Base-by-base conservation (phyloP, 2,329 filamentous ascomycete genomes). In the Annulohypoxylon truncatum region DNA sequence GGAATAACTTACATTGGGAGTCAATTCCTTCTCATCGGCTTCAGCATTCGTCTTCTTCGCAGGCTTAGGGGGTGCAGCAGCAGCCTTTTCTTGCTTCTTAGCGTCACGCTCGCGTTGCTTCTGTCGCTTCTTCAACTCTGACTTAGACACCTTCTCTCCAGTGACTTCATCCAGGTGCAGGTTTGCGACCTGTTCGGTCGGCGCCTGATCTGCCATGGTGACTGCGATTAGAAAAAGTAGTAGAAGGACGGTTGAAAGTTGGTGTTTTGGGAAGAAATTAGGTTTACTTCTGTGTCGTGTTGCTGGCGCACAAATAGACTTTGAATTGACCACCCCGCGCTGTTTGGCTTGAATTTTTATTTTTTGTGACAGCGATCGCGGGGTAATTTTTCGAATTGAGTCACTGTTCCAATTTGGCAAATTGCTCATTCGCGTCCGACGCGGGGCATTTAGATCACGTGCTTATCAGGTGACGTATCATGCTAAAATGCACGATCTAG, bases 51-150 rank as follows among this genome's bases (percentile, higher is more conserved):
- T 74, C 78, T 87, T 85, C 82, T 90, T 89, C 74, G 86, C 85
- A 46, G 87, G 82, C 70, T 85, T 84, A 40, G 87, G 85, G 33
- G 88, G 84, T 65, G 89, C 85, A 53, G 88, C 85, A 55, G 92
- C 92, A 26, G 89, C 92, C 85, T 93, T 95, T 82, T 93, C 89
- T 73, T 89, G 89, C 90, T 97, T 97, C 83, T 94, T 92, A 72
- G 91, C 91, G 67, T 96, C 94, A 81, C 88, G 89, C 80, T 95
- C 89, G 72, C 95, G 90, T 78, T 90, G 87, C 92, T 99, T 99
- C 84, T 94, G 89, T 76, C 95, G 90, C 84, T 93, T 95, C 93
- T 99, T 99, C 79, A 98, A 85, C 82, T 94, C 91, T 13, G 89
- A 88, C 89, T 94, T 94, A 83, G 92, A 94, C 66, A 91, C 79